Evolutionary conservation across 1,284 basidiomycete species (phyloP), one percentile per base, ranked within the genome.

Genomic region (Leucoagaricus sp.): DNA sequence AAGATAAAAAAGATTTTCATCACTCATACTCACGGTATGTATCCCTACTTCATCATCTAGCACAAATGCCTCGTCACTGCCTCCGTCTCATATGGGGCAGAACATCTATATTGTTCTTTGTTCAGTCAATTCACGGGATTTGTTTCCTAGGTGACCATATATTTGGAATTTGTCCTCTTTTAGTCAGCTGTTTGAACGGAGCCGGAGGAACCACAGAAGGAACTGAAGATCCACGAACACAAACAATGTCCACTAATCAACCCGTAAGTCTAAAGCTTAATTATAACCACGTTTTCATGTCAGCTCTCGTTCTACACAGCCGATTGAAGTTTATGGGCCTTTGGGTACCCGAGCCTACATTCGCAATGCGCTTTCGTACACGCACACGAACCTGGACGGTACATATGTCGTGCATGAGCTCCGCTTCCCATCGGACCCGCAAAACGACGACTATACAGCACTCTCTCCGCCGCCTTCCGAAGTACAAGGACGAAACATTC

Each of bases 361-460:
- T 55, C 87, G 95, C 40, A 84, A 77, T 42, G 85, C 84, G 15
- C 79, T 97, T 31, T 72, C 74, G 15, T 84, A 89, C 62, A 93
- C 94, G 0, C 76, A 90, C 63, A 87, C 89, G 6, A 76, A 84
- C 38, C 78, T 96, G 15, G 81, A 82, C 6, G 76, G 80, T 0
- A 85, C 86, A 2, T 96, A 92, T 67, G 85, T 93, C 44, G 91
- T 96, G n/a, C 94, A 97, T 72, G 95, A 97, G 71, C 77, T 98
- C 7, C 82, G 93, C 10, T 79, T 83, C 47, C 76, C 79, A 53
- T 64, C 78, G 19, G 85, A 90, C 64, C 80, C 84, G 6, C 69
- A 68, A 40, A 62, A 66, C 12, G 78, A 76, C 17, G 83, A 85
- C 64, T 69, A 71, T 63, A 81, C 78, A n/a, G 61, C 70, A 12